These are phyloP conservation scores for Grosmannia clavigera DNA, from an alignment of 2,329 filamentous ascomycete genomes.

Conservation along the genomic window DNA sequence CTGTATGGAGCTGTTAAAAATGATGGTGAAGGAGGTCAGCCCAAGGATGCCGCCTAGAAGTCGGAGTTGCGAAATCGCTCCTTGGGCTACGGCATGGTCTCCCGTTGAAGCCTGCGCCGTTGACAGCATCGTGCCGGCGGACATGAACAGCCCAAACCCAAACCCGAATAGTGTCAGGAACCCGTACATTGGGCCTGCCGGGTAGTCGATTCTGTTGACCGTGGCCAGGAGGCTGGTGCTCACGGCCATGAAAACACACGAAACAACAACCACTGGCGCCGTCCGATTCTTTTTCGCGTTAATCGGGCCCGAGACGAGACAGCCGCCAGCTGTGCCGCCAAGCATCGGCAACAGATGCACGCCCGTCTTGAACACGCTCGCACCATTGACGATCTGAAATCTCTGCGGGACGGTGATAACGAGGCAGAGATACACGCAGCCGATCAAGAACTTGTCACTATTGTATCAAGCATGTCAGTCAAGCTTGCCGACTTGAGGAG, in stretches of 20 bases:
- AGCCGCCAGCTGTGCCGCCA: slow-evolving; percentile 42
- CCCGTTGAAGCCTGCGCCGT: slow-evolving; percentile 35
- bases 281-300: slow-evolving; percentile 43
- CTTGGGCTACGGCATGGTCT: slow-evolving; percentile 45
- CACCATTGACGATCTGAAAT: slow-evolving; percentile 45
- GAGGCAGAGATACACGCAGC: slow-evolving; percentile 45
- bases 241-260: slow-evolving; percentile 38
- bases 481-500: background rate
- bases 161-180: slow-evolving; percentile 45
- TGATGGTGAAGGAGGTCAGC: slow-evolving; percentile 44
- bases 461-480: background rate
- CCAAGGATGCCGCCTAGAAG: slow-evolving; percentile 49
- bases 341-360: slow-evolving; percentile 47
- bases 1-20: slow-evolving; percentile 37
- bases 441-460: slow-evolving; percentile 43
- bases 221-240: slow-evolving; percentile 39
- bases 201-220: slow-evolving; percentile 19
- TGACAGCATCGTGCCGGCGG: slow-evolving; percentile 44
- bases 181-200: slow-evolving; percentile 32
- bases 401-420: slow-evolving; percentile 46
- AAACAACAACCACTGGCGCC: slow-evolving; percentile 34
- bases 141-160: slow-evolving; percentile 46
- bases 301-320: slow-evolving; percentile 40
- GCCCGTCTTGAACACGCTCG: slow-evolving; percentile 40
- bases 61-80: slow-evolving; percentile 45